Percentiles rank a stretch among this genome's conserved stretches.
Conservation (phyloP, 1,139 yeast genomes). For the Suhomyces ambrosiae region DNA sequence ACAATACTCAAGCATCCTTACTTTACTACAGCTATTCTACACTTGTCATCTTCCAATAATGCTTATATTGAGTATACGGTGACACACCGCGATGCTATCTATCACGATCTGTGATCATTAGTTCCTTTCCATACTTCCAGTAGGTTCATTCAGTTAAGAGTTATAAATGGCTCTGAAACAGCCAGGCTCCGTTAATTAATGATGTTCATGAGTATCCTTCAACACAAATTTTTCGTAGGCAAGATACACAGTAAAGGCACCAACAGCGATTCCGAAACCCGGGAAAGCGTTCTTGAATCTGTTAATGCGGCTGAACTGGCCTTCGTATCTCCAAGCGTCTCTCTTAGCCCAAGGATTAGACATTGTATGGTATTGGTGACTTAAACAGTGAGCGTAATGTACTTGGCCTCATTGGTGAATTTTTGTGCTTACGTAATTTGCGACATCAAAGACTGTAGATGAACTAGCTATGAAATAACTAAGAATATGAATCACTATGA, state of each 20-base stretch:
- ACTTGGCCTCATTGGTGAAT: slow-evolving; percentile 14
- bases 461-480: slow-evolving; percentile 5
- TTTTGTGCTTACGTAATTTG: slow-evolving; percentile 1
- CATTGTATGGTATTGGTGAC: slow-evolving; percentile 2
- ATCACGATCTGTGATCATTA: too few relatives aligned
- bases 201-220: slow-evolving; percentile 23
- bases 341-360: slow-evolving; percentile 59
- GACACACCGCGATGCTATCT: too few relatives aligned
- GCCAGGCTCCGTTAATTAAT: too few relatives aligned
- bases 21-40: too few relatives aligned
- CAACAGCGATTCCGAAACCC: slow-evolving; percentile 79
- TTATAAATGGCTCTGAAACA: too few relatives aligned
- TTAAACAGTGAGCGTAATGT: neutral
- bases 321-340: slow-evolving; percentile 92
- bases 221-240: slow-evolving; percentile 60
- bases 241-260: slow-evolving; percentile 68
- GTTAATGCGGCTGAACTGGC: slow-evolving; percentile 72
- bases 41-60: too few relatives aligned
- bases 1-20: too few relatives aligned
- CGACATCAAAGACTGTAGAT: neutral
- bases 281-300: slow-evolving; percentile 79
- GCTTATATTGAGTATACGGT: too few relatives aligned
- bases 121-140: too few relatives aligned
- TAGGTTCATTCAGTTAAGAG: too few relatives aligned
- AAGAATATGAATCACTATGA: neutral